Evolutionary conservation across 495 filamentous ascomycete genomes (phyloP).

Genomic region (Aspergillus egyptiacus): DNA sequence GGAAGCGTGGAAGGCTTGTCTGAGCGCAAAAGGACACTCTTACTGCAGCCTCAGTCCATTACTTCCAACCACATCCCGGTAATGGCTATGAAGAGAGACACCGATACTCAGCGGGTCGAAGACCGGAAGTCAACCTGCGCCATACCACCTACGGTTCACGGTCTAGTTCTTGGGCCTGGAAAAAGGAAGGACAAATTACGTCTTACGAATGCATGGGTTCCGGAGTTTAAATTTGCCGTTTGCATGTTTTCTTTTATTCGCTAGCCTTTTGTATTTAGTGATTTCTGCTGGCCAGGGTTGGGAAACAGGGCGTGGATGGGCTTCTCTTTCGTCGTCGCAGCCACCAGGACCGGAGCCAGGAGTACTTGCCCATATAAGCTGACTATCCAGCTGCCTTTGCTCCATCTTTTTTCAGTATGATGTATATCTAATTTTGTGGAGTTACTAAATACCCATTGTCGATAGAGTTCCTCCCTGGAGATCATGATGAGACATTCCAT

Average conservation of each 20-base stretch:
- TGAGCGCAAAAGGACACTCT: neutral
- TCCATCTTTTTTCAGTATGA: constrained; percentile 13
- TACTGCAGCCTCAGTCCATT: neutral
- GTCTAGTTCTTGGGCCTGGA: constrained; percentile 8
- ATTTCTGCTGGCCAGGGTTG: constrained; percentile 11
- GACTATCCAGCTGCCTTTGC: neutral
- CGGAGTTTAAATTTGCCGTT: constrained; percentile 33
- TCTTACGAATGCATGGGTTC: constrained; percentile 41
- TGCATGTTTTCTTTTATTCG: constrained; percentile 15
- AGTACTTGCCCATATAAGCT: neutral
- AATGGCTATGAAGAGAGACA: neutral
- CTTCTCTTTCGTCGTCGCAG: constrained; percentile 16
- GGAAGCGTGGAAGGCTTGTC: neutral
- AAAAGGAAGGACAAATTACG: constrained; percentile 21
- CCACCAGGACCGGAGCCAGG: constrained; percentile 5
- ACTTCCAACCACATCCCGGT: neutral
- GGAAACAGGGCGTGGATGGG: constrained; percentile 7
- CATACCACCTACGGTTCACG: constrained; percentile 8
- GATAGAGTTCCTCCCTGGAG: neutral
- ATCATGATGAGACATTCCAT: no score
- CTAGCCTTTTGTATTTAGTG: constrained; percentile 20
- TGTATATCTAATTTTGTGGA: constrained; percentile 10
- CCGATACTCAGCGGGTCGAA: neutral
- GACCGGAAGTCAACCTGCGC: neutral
- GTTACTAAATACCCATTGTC: neutral